phyloP scores from a whole-genome alignment of 2,329 filamentous ascomycete genomes.

The Colletotrichum karsti region DNA sequence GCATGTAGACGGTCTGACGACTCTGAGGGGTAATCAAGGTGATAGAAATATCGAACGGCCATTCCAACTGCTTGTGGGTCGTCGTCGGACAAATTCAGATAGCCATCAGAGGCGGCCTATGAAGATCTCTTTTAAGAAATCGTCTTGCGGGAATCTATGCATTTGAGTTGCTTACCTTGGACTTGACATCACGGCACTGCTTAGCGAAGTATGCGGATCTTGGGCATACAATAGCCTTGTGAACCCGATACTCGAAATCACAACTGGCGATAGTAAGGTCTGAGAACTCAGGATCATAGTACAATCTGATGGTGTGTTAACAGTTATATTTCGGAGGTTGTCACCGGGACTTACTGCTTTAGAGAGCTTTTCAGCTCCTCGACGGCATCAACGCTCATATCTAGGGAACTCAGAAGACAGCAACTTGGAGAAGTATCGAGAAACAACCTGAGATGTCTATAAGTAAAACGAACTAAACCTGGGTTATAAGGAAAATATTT shows the following conservation, averaged over 20 bases:
- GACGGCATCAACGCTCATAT: neutral
- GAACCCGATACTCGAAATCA: neutral
- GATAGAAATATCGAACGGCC: conserved; percentile 11
- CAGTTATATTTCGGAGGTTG: rapidly evolving
- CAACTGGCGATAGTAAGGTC: conserved; percentile 9
- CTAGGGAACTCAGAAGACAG: neutral
- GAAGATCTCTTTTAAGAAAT: neutral
- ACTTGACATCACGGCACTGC: neutral
- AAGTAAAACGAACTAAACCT: too few relatives aligned
- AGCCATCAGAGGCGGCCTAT: neutral
- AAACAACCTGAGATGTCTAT: too few relatives aligned
- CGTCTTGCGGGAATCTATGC: too few relatives aligned
- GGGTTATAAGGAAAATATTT: neutral
- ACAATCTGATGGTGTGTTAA: neutral
- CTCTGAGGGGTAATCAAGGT: conserved; percentile 9
- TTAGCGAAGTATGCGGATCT: conserved; percentile 9
- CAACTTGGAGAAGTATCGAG: too few relatives aligned
- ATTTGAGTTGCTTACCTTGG: neutral
- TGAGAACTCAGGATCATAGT: neutral
- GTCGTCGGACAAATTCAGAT: conserved; percentile 3
- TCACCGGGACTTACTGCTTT: neutral
- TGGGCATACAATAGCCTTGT: conserved; percentile 20
- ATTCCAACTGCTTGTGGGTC: conserved; percentile 12
- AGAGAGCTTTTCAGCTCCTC: conserved; percentile 12
- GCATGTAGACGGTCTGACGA: neutral